These are phyloP conservation scores for Pyrrhoderma noxium DNA, from an alignment of 1,284 basidiomycete genomes.

Conservation along the genomic window DNA sequence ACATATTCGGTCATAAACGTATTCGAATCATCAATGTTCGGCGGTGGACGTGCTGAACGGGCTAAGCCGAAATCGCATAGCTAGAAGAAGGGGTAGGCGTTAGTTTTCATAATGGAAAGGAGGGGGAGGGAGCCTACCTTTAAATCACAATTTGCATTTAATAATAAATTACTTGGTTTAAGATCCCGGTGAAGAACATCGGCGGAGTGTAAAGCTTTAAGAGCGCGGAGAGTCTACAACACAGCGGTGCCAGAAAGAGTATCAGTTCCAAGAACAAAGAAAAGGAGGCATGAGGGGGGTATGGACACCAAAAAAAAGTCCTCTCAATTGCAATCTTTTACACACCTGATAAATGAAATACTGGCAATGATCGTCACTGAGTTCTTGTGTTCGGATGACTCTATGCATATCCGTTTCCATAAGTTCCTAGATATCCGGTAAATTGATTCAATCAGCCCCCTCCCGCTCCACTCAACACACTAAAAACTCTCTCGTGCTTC, in stretches of 20 bases:
- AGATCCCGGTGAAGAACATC: conserved; percentile 86
- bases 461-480: not conserved
- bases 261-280: no score
- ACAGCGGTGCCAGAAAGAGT: not conserved
- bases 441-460: not conserved
- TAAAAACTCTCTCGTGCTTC: conserved; percentile 10
- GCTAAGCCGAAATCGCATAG: conserved; percentile 93
- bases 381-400: conserved; percentile 78
- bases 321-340: not conserved
- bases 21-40: conserved; percentile 74
- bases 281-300: not conserved
- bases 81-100: conserved; percentile 29
- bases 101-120: conserved; percentile 3
- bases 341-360: conserved; percentile 91
- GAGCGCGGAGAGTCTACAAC: conserved; percentile 70
- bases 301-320: not conserved
- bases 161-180: conserved; percentile 86
- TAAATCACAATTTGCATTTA: conserved; percentile 94
- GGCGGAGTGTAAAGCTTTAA: conserved; percentile 90
- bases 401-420: conserved; percentile 91
- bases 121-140: conserved; percentile 68
- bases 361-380: conserved; percentile 88
- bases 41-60: conserved; percentile 72
- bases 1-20: conserved; percentile 96
- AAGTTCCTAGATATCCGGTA: conserved; percentile 52